phyloP scores from a whole-genome alignment of 768 basidiomycete species.

The Collybia nuda region DNA sequence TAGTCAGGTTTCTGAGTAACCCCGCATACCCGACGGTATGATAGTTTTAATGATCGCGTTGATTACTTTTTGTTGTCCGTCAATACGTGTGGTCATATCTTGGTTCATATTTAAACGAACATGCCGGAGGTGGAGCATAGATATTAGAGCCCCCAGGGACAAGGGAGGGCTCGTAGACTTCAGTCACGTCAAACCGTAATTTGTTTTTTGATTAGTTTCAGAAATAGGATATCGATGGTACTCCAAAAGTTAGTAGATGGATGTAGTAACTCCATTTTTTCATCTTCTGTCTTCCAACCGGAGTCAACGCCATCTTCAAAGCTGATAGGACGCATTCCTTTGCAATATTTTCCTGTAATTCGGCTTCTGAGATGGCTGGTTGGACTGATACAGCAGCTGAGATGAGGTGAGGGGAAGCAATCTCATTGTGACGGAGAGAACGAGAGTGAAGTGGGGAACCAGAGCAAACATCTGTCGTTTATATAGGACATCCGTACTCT shows the following conservation, averaged over 20 bases:
- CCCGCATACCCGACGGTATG: slow-evolving; percentile 31
- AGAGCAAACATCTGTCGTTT: no score
- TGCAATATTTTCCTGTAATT: slow-evolving; percentile 24
- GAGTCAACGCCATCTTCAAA: slow-evolving; percentile 25
- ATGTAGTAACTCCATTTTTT: slow-evolving; percentile 24
- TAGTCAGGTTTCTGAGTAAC: slow-evolving; percentile 32
- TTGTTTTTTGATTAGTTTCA: no score
- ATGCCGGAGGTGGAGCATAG: no score
- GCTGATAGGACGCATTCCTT: slow-evolving; percentile 31
- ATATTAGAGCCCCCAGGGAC: no score
- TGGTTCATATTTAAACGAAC: no score
- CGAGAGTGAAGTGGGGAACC: no score
- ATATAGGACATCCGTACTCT: no score
- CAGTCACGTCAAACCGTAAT: no score
- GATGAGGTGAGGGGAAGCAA: background rate
- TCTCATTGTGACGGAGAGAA: no score
- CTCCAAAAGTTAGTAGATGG: slow-evolving; percentile 5
- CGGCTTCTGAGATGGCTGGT: slow-evolving; percentile 15
- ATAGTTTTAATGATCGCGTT: slow-evolving; percentile 24
- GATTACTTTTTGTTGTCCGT: slow-evolving; percentile 20
- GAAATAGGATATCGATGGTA: no score
- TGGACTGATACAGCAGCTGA: background rate
- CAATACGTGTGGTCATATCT: no score
- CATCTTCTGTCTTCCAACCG: slow-evolving; percentile 29
- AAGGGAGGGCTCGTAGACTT: no score